A percentile compares a stretch with the other conserved stretches of the same genome.
Evolutionary conservation across 2,329 filamentous ascomycete species (phyloP).

Genomic region (Colletotrichum limetticola): DNA sequence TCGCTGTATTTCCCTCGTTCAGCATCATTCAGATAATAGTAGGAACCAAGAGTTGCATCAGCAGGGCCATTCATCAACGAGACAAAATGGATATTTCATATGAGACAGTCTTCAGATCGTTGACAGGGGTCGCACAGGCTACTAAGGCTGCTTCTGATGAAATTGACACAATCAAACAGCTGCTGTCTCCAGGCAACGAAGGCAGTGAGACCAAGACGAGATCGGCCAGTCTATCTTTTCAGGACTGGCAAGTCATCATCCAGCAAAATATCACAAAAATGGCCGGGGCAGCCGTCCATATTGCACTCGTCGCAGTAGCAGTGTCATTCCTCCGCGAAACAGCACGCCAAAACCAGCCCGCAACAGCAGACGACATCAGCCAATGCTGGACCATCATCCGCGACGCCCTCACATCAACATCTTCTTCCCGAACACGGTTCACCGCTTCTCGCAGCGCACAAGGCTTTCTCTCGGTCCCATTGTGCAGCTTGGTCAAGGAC

Average conservation of each 20-base stretch:
- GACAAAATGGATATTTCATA: background rate
- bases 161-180: background rate
- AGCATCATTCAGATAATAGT: background rate
- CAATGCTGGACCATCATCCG: background rate
- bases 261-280: background rate
- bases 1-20: too few species aligned
- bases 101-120: background rate
- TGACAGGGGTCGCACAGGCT: background rate
- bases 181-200: background rate
- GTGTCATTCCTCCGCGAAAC: constrained; percentile 10
- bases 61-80: background rate
- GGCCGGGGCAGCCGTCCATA: background rate
- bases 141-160: background rate
- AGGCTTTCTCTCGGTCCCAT: constrained; percentile 46
- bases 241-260: background rate
- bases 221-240: background rate
- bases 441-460: constrained; percentile 43
- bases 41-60: background rate
- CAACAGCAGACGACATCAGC: background rate
- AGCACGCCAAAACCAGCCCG: background rate
- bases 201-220: background rate
- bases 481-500: constrained; percentile 46
- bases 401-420: background rate
- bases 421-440: background rate
- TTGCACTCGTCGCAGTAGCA: background rate